Conservation (phyloP, 768 basidiomycete species). For the Leccinum subtestaceum region DNA sequence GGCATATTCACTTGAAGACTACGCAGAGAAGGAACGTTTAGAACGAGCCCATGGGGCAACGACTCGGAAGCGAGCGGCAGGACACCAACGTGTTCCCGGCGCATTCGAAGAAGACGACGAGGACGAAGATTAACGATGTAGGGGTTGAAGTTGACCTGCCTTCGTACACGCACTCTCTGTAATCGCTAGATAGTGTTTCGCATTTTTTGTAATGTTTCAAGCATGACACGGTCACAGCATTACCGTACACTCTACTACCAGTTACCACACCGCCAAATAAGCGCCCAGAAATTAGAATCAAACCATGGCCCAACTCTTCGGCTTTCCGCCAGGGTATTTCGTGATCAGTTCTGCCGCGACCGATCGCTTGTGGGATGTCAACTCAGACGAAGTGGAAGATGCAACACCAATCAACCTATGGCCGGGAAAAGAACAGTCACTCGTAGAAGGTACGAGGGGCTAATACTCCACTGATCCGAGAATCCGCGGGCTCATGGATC, state of each 20-base stretch:
- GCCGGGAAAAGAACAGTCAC: slow-evolving; percentile 69
- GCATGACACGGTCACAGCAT: not conserved
- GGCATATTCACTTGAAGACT: slow-evolving; percentile 65
- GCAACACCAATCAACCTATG: slow-evolving; percentile 55
- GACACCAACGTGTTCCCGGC: slow-evolving; percentile 24
- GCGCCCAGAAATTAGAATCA: not conserved
- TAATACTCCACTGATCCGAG: not conserved
- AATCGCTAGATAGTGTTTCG: too few species aligned
- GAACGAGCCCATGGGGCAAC: slow-evolving; percentile 32
- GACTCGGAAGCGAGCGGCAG: slow-evolving; percentile 7
- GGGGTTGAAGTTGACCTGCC: not conserved
- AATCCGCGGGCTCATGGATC: slow-evolving; percentile 13
- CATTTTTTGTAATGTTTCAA: too few species aligned
- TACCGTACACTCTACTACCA: not conserved
- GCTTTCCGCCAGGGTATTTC: slow-evolving; percentile 41
- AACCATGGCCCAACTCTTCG: slow-evolving; percentile 26
- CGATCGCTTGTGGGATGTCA: slow-evolving; percentile 37
- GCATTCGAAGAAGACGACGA: slow-evolving; percentile 27
- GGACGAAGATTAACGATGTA: slow-evolving; percentile 13
- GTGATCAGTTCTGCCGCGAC: slow-evolving; percentile 37
- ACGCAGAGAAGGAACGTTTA: slow-evolving; percentile 52
- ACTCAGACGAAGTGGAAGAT: slow-evolving; percentile 33
- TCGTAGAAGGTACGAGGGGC: slow-evolving; percentile 65
- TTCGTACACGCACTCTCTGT: not conserved
- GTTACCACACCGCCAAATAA: not conserved